Evolutionary conservation across 305 asterid genomes (phyloP).

Genomic region (Fraxinus sp.): DNA sequence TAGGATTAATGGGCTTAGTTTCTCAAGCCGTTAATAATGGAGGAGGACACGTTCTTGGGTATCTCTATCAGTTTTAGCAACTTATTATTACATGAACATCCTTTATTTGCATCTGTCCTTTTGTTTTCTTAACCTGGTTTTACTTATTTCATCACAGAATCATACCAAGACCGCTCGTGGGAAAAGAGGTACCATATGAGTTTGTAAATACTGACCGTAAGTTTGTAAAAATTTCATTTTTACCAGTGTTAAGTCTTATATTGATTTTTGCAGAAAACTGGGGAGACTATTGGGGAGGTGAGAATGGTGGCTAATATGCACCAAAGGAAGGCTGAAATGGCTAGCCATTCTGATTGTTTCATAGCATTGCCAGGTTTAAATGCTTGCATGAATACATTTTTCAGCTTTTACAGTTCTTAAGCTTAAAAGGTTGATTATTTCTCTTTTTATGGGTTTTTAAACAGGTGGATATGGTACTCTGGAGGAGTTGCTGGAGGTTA

Average conservation of each 20-base stretch:
- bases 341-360: conserved; percentile 47
- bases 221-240: neutral
- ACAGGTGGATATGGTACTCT: conserved; percentile 58
- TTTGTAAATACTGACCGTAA: neutral
- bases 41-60: conserved; percentile 75
- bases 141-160: conserved; percentile 36
- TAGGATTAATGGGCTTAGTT: conserved; percentile 69
- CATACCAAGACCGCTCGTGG: conserved; percentile 64
- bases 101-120: neutral
- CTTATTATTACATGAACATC: neutral
- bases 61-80: neutral
- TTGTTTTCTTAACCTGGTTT: neutral
- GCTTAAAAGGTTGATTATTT: neutral
- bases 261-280: conserved; percentile 32
- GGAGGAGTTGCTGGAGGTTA: conserved; percentile 51
- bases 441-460: neutral
- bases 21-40: conserved; percentile 61
- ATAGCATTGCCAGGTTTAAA: conserved; percentile 49
- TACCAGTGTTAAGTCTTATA: neutral
- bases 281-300: conserved; percentile 50
- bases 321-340: conserved; percentile 58
- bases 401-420: neutral
- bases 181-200: conserved; percentile 51
- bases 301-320: conserved; percentile 46
- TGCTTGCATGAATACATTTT: neutral